phyloP scores from a whole-genome alignment of 1,284 basidiomycete genomes.

The Sanghuangporus sanghuang region DNA sequence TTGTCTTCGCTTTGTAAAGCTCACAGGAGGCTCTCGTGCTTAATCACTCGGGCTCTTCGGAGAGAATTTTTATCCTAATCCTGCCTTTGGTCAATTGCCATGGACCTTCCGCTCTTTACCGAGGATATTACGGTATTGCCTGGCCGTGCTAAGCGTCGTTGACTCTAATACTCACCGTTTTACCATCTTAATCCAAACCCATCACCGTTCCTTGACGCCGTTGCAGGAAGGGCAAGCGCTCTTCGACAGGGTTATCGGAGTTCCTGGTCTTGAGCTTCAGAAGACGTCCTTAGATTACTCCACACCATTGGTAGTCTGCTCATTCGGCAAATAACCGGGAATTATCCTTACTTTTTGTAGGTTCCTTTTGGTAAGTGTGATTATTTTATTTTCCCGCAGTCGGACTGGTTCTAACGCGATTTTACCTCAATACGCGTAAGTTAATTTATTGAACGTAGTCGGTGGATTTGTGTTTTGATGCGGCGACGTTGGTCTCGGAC shows the following conservation, averaged over 20 bases:
- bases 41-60: no score
- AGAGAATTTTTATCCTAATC: no score
- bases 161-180: slow-evolving; percentile 1
- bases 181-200: background rate
- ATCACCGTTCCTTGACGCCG: background rate
- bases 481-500: background rate
- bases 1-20: no score
- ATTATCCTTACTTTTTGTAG: background rate
- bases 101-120: background rate
- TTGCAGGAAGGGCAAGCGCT: background rate
- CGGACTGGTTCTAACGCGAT: background rate
- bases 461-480: background rate
- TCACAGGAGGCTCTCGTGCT: no score
- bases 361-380: background rate
- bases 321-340: background rate
- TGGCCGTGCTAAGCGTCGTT: background rate
- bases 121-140: background rate
- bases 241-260: background rate
- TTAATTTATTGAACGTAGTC: background rate
- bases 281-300: background rate
- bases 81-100: no score
- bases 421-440: background rate
- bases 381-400: background rate
- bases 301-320: background rate
- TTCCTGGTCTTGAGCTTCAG: background rate